A percentile compares a stretch with the other conserved stretches of the same genome.
Evolutionary conservation across 1,139 yeast species (phyloP).

Genomic region (Citeromyces hawaiiensis): DNA sequence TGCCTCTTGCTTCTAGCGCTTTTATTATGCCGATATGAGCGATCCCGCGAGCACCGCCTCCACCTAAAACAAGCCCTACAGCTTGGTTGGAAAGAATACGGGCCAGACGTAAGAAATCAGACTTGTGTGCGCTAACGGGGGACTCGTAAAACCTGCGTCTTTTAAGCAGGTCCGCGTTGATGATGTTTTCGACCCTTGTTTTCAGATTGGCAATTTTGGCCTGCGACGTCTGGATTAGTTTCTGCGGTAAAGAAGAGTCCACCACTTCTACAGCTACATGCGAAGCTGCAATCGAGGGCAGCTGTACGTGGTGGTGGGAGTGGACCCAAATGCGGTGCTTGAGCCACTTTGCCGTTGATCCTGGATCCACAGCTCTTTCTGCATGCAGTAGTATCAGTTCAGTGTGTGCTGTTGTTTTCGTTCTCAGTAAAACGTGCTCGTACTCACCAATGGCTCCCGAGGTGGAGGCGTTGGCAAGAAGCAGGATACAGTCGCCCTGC

Average conservation of each 20-base stretch:
- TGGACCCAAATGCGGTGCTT: slow-evolving; percentile 82
- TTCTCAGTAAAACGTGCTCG: slow-evolving; percentile 61
- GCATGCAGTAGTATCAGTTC: slow-evolving; percentile 79
- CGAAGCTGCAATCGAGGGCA: slow-evolving; percentile 3
- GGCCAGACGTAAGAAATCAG: slow-evolving; percentile 82
- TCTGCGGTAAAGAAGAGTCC: slow-evolving; percentile 7
- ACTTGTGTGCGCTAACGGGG: slow-evolving; percentile 52
- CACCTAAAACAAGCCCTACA: slow-evolving; percentile 88
- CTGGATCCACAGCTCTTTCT: slow-evolving; percentile 72
- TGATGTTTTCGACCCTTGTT: slow-evolving; percentile 13
- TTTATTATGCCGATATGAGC: slow-evolving; percentile 87
- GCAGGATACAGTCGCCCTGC: slow-evolving; percentile 82
- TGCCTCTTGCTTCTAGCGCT: slow-evolving; percentile 87
- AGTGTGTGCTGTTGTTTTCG: slow-evolving; percentile 78
- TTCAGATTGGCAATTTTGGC: slow-evolving; percentile 9
- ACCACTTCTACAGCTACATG: slow-evolving; percentile 9
- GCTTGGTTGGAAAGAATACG: slow-evolving; percentile 86
- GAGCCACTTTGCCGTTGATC: slow-evolving; percentile 77
- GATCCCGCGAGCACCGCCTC: slow-evolving; percentile 96
- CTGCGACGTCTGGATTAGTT: slow-evolving; percentile 5
- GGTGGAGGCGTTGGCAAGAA: slow-evolving; percentile 54
- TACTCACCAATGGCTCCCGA: slow-evolving; percentile 74
- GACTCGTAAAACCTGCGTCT: slow-evolving; percentile 18
- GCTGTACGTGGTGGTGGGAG: slow-evolving; percentile 81
- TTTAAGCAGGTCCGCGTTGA: slow-evolving; percentile 12